Evolutionary conservation across 225 moss, liverwort and hornwort species (phyloP).

Genomic region (Lunularia cruciata): DNA sequence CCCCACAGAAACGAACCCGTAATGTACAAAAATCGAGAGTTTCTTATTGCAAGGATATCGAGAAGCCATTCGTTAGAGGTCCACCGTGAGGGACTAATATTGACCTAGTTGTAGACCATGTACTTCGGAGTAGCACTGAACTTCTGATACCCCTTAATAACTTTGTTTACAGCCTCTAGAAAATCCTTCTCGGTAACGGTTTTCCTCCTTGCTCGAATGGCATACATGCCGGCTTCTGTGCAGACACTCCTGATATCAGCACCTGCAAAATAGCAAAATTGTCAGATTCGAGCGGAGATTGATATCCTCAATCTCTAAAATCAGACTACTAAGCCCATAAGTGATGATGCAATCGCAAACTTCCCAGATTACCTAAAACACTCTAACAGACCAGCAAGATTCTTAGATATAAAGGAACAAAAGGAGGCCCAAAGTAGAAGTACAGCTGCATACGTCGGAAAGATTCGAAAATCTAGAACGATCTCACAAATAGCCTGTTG

Average conservation of each 20-base stretch:
- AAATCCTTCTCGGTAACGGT: conserved; percentile 96
- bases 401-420: no score
- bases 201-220: conserved; percentile 90
- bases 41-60: conserved; percentile 1
- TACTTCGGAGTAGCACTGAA: conserved; percentile 99
- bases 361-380: no score
- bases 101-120: conserved; percentile 80
- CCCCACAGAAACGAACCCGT: background rate
- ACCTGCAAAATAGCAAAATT: conserved; percentile 48
- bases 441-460: no score
- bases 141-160: conserved; percentile 94
- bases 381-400: no score
- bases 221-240: conserved; percentile 96
- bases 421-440: no score
- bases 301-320: no score
- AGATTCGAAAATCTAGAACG: no score
- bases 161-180: conserved; percentile 92
- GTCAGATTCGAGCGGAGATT: no score
- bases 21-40: conserved; percentile 30
- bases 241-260: conserved; percentile 96
- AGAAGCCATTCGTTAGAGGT: background rate
- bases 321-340: no score
- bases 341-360: no score
- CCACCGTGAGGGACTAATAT: background rate
- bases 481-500: no score